Percentiles rank a stretch among this genome's conserved stretches.
phyloP scores from a whole-genome alignment of 805 yeast species.

The Candida piceae region DNA sequence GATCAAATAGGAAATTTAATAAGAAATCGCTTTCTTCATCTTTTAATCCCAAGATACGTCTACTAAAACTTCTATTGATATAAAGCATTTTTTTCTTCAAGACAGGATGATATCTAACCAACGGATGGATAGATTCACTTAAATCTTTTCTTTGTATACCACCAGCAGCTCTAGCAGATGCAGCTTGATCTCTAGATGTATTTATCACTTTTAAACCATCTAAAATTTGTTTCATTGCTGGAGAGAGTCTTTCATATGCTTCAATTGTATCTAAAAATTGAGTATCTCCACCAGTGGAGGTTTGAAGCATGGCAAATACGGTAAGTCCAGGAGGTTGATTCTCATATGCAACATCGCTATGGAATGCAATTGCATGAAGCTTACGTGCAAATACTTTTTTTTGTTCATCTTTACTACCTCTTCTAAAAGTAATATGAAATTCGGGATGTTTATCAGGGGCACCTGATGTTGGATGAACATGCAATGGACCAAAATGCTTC shows the following conservation, averaged over 20 bases:
- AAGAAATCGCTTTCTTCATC: slow-evolving; percentile 59
- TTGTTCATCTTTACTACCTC: slow-evolving; percentile 34
- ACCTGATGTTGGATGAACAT: slow-evolving; percentile 70
- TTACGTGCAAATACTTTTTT: slow-evolving; percentile 31
- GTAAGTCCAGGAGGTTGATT: slow-evolving; percentile 68
- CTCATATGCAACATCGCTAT: slow-evolving; percentile 70
- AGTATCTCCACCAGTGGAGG: slow-evolving; percentile 61
- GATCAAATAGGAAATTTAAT: slow-evolving; percentile 47
- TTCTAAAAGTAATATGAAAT: slow-evolving; percentile 54
- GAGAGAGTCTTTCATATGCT: slow-evolving; percentile 63
- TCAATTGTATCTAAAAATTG: slow-evolving; percentile 59
- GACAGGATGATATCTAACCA: slow-evolving; percentile 64
- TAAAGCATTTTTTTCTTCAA: slow-evolving; percentile 51
- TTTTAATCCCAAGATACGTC: slow-evolving; percentile 62
- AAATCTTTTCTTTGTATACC: slow-evolving; percentile 59
- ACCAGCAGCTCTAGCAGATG: slow-evolving; percentile 44
- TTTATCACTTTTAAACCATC: slow-evolving; percentile 59
- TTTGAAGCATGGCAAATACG: slow-evolving; percentile 54
- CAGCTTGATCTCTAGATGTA: slow-evolving; percentile 63
- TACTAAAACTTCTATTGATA: slow-evolving; percentile 53
- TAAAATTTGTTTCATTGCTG: slow-evolving; percentile 51
- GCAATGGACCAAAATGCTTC: slow-evolving; percentile 60
- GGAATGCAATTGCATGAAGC: slow-evolving; percentile 47
- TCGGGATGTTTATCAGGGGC: slow-evolving; percentile 55
- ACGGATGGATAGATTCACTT: slow-evolving; percentile 55